phyloP scores from a whole-genome alignment of 2,329 filamentous ascomycete genomes.

The Periconia sp. region DNA sequence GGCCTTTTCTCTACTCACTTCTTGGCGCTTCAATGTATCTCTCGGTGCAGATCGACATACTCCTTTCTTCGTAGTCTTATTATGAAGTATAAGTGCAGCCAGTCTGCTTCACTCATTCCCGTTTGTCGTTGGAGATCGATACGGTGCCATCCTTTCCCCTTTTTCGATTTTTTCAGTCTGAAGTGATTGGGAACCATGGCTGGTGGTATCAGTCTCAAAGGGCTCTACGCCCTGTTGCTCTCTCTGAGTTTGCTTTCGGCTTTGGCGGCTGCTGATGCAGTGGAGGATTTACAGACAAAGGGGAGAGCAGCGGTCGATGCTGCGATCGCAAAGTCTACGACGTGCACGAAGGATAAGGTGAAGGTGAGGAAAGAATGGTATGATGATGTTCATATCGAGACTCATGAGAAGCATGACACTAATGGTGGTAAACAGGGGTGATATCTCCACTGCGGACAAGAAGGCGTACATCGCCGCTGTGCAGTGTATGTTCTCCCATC shows the following conservation, averaged over 20 bases:
- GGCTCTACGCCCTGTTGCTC: constrained; percentile 25
- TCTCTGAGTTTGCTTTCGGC: constrained; percentile 19
- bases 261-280: constrained; percentile 27
- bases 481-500: constrained; percentile 21
- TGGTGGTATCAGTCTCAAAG: constrained; percentile 13
- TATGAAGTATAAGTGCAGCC: constrained; percentile 20
- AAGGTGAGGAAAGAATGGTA: constrained; percentile 35
- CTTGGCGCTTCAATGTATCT: background rate
- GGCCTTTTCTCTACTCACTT: background rate
- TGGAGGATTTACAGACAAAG: constrained; percentile 28
- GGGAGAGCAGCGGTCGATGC: constrained; percentile 30
- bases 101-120: constrained; percentile 3
- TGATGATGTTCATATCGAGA: background rate
- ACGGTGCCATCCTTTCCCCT: background rate
- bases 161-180: background rate
- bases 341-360: constrained; percentile 35
- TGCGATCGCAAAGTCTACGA: constrained; percentile 27
- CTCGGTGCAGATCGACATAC: background rate
- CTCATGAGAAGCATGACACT: background rate
- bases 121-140: background rate
- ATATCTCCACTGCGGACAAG: constrained; percentile 29
- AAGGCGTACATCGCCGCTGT: constrained; percentile 42
- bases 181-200: constrained; percentile 15
- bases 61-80: background rate
- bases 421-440: constrained; percentile 22